Evolutionary conservation across 2,329 filamentous ascomycete genomes (phyloP), one percentile per base, ranked within the genome.

Genomic region (Anisogramma anomala): DNA sequence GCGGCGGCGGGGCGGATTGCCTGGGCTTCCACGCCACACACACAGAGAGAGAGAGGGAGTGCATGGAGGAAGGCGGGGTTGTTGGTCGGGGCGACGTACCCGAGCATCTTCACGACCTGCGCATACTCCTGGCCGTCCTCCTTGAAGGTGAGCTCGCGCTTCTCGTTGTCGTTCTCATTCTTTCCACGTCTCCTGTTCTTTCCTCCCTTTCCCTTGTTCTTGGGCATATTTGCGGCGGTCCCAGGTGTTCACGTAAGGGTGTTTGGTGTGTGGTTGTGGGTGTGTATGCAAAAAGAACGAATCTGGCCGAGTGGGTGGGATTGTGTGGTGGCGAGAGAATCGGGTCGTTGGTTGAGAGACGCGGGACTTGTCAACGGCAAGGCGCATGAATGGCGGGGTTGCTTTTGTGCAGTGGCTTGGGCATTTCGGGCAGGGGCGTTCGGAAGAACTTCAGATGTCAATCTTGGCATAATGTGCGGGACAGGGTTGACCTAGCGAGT

Each of bases 61-160:
- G n/a, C n/a, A n/a, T n/a, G n/a, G n/a, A n/a, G n/a, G n/a, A n/a
- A n/a, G n/a, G n/a, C n/a, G n/a, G n/a, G n/a, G n/a, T 30, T 7
- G n/a, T 17, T 18, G 4, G n/a, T 7, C 15, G 13, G 6, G n/a
- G 4, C 13, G 14, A 43, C 44, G 18, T 43, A 46, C 44, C 87
- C 87, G 48, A 94, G 76, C 88, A 95, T 94, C 74, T 94, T 94
- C 54, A 91, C 68, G 55, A 86, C 81, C 66, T 85, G 82, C 33
- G 81, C 82, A 19, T 48, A 48, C 39, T 71, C 71, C 69, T 85
- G 81, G 48, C 82, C 82, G 58, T 85, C 81, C 60, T 85, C 82
- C 63, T 84, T 85, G 74, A 85, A 86, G 50, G 79, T 82, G 50
- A 86, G 69, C 61, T 86, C 81, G 60, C 81, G 80, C 72, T 85